phyloP scores from a whole-genome alignment of 345 rosid genomes.

The Eucalyptus tenuipes region DNA sequence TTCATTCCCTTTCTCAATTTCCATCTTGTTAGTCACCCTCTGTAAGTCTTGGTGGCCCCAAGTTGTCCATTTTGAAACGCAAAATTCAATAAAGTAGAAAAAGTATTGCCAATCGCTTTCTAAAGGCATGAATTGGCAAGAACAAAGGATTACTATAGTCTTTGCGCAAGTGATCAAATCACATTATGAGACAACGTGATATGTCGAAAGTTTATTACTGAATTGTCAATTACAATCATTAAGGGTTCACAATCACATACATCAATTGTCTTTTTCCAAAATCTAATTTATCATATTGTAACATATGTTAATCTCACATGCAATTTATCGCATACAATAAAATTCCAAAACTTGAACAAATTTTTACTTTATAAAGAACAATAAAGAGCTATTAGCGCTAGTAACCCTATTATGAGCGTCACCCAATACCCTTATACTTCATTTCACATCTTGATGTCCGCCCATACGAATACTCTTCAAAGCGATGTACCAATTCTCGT shows the following conservation, averaged over 20 bases:
- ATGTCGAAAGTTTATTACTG: fast-evolving
- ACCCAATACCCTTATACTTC: not conserved
- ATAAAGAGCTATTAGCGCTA: not conserved
- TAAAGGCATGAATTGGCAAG: not conserved
- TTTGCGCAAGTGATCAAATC: not conserved
- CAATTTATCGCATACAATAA: not conserved
- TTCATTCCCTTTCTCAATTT: not conserved
- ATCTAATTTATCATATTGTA: not conserved
- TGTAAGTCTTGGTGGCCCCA: not conserved
- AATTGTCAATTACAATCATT: not conserved
- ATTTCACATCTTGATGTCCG: not conserved
- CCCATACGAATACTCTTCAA: not conserved
- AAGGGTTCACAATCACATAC: not conserved
- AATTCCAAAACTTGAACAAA: not conserved
- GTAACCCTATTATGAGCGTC: not conserved
- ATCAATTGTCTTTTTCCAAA: not conserved
- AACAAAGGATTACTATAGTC: not conserved
- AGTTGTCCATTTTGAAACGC: not conserved
- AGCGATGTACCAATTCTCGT: not conserved
- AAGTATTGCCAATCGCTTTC: not conserved
- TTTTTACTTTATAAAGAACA: not conserved
- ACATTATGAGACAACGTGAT: not conserved
- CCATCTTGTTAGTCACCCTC: not conserved
- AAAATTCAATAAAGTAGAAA: not conserved
- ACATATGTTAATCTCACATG: not conserved